Evolutionary conservation across 2,329 filamentous ascomycete species (phyloP), one percentile per base, ranked within the genome.

Genomic region (Aspergillus hiratsukae): DNA sequence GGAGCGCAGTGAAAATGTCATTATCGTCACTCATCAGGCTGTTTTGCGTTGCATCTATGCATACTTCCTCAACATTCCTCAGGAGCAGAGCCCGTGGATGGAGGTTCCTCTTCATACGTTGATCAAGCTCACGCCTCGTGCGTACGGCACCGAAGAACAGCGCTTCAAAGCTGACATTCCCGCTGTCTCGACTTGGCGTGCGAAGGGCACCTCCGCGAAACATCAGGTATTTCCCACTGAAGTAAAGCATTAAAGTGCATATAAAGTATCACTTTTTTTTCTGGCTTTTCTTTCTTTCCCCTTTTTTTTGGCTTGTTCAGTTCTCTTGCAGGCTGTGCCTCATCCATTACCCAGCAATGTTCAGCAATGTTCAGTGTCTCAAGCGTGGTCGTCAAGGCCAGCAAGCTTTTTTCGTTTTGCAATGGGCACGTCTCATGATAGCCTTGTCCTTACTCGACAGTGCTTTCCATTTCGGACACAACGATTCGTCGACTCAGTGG

Each of bases 41-140:
- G 93, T 99, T 35, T 81, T 99, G 60, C 86, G 94, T 58, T 99
- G 94, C 79, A 96, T 99, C 67, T 99, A 97, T 71, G 91, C 94
- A 29, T 99, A 99, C 75, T 99, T 97, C 74, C 96, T 97, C 89
- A 96, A 97, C 69, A 91, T 94, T 68, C 88, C 91, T 54, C 94
- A 97, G 75, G 87, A 92, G 66, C 85, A 90, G 75, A 94, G 89
- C 64, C 94, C 94, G 0, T 99, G 94, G 94, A 96, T 97, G 89
- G 93, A 97, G 69, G 94, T 99, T 8, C 94, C 94, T 6, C 81
- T 99, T 59, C 94, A 99, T 74, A 96, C 91, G 8, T 81, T 99
- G 49, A 97, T 99, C 77, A 97, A 97, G 77, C 82, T 99, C 52
- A 97, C 94, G 5, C 94, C 94, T 2, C 86, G 90, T 59, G 94